Evolutionary conservation across 352 stramenopile species (phyloP), one percentile per base, ranked within the genome.

Genomic region (Pythium aphanidermatum): DNA sequence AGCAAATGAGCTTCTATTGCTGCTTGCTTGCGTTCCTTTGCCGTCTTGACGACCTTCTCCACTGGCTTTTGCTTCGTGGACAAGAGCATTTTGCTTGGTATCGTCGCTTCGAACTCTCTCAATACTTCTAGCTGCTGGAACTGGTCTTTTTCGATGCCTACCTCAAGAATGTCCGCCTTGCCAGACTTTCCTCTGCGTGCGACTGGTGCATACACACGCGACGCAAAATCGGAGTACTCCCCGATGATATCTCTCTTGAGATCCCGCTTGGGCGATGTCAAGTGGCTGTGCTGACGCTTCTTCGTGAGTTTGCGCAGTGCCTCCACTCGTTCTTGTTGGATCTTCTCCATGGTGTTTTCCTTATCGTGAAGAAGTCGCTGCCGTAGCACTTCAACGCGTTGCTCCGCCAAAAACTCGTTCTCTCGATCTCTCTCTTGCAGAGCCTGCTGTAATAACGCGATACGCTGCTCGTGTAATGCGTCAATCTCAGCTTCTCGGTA

Each of bases 221-320:
- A 96, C 12, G 59, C 55, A 49, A 86, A 95, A 58, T 93, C 72
- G 9, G 62, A 62, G 58, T 97, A 97, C 40, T 96, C 86, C 13
- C 48, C 56, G 41, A 97, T 95, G 49, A 97, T 93, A 53, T 96
- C 89, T 31, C 86, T 73, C 39, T 65, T 76, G 26, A 61, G 39
- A 3, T 49, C 54, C 6, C 59, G 54, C 33, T 51, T 58, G 2
- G 74, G 65, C 13, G 66, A 74, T 8, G 58, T 63, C 32, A 60
- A 51, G 34, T 83, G 68, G 9, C 67, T 58, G 35, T 80, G 63
- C 42, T 82, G 72, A 9, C 90, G 67, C 41, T 86, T 79, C 56
- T 96, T 95, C 1, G 83, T 84, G 12, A 98, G 75, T 63, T 95
- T 96, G 16, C 92, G 68, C 20, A 98, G 65, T n/a, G 79, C 82